Percentiles rank a stretch among this genome's conserved stretches.
Conservation (phyloP, 2,329 filamentous ascomycete species). For the Hypoxylon sp. region DNA sequence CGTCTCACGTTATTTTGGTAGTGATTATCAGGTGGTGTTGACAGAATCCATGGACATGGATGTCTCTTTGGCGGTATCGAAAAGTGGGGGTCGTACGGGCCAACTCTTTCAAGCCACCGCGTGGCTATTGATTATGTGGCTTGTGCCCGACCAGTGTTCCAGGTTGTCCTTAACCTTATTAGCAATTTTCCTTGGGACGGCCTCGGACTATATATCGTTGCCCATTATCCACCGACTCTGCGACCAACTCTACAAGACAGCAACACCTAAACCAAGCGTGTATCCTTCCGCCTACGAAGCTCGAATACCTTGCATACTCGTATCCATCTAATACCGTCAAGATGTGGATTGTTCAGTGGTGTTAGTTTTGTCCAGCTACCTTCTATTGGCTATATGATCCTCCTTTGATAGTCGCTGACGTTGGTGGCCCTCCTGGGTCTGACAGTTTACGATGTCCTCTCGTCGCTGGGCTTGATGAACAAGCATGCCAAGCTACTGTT, state of each 20-base stretch:
- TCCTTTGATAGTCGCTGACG: slow-evolving; percentile 46
- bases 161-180: slow-evolving; percentile 44
- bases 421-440: slow-evolving; percentile 32
- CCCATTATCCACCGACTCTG: slow-evolving; percentile 42
- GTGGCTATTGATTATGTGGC: slow-evolving; percentile 23
- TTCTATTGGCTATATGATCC: slow-evolving; percentile 21
- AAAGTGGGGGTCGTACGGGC: slow-evolving; percentile 11
- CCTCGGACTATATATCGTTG: slow-evolving; percentile 42
- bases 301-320: slow-evolving; percentile 28
- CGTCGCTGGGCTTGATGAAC: slow-evolving; percentile 89
- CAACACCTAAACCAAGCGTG: slow-evolving; percentile 31
- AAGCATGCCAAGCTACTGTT: slow-evolving; percentile 97
- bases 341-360: slow-evolving; percentile 98
- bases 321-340: slow-evolving; percentile 53
- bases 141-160: slow-evolving; percentile 31
- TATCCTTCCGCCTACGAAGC: slow-evolving; percentile 15
- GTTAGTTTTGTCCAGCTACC: slow-evolving; percentile 67
- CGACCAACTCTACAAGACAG: slow-evolving; percentile 33
- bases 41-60: no score
- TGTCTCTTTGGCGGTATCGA: slow-evolving; percentile 7
- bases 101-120: slow-evolving; percentile 28
- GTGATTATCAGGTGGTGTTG: slow-evolving; percentile 26
- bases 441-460: slow-evolving; percentile 89
- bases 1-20: slow-evolving; percentile 30
- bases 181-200: slow-evolving; percentile 40